Conservation (phyloP, 129 eudicot species). For the Oenanthe sinensis region DNA sequence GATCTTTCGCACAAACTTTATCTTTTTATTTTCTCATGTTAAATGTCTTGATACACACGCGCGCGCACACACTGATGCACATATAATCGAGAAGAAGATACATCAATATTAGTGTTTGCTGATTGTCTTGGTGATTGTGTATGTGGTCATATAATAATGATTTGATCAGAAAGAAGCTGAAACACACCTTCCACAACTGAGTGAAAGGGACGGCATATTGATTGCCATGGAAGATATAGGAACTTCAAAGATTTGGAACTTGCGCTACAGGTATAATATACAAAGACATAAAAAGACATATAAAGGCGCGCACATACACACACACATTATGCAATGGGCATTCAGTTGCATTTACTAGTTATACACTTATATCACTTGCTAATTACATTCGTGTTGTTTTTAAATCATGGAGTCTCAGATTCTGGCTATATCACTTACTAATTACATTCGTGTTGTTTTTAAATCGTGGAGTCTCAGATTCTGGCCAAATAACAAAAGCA, state of each 20-base stretch:
- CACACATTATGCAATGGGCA: background rate
- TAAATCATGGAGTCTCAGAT: constrained; percentile 53
- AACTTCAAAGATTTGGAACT: constrained; percentile 90
- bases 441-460: constrained; percentile 11
- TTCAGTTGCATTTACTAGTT: background rate
- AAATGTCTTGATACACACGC: background rate
- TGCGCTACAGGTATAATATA: constrained; percentile 76
- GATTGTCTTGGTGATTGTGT: background rate
- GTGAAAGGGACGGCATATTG: constrained; percentile 77
- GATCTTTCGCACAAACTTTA: background rate
- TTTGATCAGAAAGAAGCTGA: constrained; percentile 89
- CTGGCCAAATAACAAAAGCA: constrained; percentile 98
- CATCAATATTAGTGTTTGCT: background rate
- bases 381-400: constrained; percentile 12
- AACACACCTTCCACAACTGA: constrained; percentile 81
- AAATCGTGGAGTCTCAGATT: constrained; percentile 60
- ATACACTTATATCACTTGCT: background rate
- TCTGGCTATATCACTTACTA: constrained; percentile 56
- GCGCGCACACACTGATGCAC: background rate
- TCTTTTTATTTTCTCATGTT: background rate
- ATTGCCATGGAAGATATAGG: constrained; percentile 96
- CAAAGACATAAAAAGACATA: background rate
- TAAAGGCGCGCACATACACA: background rate
- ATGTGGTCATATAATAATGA: background rate
- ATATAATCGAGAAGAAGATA: background rate